Evolutionary conservation across 257 asterid species (phyloP).

Genomic region (Fraxinus pennsylvanica): DNA sequence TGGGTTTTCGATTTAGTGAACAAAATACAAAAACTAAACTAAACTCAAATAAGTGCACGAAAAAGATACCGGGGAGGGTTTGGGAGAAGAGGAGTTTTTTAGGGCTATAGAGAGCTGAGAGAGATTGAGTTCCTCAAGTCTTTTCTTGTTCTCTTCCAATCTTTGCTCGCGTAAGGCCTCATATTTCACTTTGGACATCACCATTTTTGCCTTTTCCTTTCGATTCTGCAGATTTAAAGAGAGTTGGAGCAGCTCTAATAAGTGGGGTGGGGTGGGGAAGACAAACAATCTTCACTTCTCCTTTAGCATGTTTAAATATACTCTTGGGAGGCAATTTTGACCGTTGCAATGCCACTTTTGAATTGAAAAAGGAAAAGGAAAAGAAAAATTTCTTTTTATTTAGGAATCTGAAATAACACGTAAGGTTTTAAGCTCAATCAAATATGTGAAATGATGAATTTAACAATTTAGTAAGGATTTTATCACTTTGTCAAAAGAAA

Average conservation of each 20-base stretch:
- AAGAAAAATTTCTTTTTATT: not conserved
- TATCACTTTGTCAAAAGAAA: no score
- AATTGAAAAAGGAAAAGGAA: not conserved
- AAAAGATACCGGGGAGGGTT: constrained; percentile 63
- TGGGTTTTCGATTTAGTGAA: not conserved
- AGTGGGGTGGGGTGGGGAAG: not conserved
- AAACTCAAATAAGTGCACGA: not conserved
- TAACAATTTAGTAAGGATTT: no score
- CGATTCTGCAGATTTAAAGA: not conserved
- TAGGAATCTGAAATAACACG: no score
- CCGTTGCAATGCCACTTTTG: constrained; percentile 64
- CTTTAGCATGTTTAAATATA: constrained; percentile 16
- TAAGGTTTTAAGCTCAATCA: no score
- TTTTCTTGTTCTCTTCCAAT: constrained; percentile 84
- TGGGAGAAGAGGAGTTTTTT: constrained; percentile 58
- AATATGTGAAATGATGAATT: no score
- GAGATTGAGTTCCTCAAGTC: constrained; percentile 83
- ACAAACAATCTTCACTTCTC: not conserved
- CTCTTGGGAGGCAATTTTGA: constrained; percentile 39
- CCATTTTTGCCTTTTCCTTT: constrained; percentile 42
- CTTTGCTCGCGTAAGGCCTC: constrained; percentile 65
- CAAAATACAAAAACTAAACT: not conserved
- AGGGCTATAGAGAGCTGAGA: constrained; percentile 77
- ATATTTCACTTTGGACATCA: constrained; percentile 53
- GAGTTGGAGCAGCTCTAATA: not conserved